These are phyloP conservation scores for Lepidium aucheri DNA, from an alignment of 345 rosid genomes.

Conservation along the genomic window DNA sequence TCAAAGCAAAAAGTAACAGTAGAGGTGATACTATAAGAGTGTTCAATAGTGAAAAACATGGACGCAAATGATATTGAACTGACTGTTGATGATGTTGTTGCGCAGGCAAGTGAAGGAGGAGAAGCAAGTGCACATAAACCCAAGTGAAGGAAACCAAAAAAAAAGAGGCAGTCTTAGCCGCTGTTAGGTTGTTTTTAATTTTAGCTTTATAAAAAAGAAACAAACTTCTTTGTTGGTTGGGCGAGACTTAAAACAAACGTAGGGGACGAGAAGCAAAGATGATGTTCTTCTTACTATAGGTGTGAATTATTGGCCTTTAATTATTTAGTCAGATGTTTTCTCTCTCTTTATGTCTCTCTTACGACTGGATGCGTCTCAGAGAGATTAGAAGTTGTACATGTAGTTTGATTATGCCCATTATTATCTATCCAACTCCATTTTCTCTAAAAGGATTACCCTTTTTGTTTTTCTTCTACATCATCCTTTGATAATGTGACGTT, in stretches of 20 bases:
- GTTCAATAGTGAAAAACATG: background rate
- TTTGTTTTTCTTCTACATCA: no score
- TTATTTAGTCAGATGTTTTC: slow-evolving; percentile 1
- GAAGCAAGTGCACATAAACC: slow-evolving; percentile 26
- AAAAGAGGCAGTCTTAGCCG: slow-evolving; percentile 9
- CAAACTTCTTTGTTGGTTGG: slow-evolving; percentile 10
- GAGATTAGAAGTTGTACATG: slow-evolving; percentile 19
- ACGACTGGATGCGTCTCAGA: background rate
- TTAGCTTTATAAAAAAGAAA: background rate
- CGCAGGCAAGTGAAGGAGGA: slow-evolving; percentile 53
- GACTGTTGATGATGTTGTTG: slow-evolving; percentile 1
- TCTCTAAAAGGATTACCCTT: background rate
- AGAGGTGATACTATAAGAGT: slow-evolving; percentile 30
- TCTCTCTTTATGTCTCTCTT: background rate
- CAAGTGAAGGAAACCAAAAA: background rate
- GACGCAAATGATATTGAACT: background rate
- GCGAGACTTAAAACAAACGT: background rate
- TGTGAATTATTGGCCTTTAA: slow-evolving; percentile 15
- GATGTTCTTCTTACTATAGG: slow-evolving; percentile 14
- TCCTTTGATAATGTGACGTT: no score
- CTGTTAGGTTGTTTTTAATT: slow-evolving; percentile 14
- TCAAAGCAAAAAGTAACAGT: slow-evolving; percentile 34
- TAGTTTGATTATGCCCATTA: background rate
- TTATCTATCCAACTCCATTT: slow-evolving; percentile 4
- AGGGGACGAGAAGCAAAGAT: background rate